Evolutionary conservation across 2,329 filamentous ascomycete genomes (phyloP).

Genomic region (Paracoccidioides brasiliensis): DNA sequence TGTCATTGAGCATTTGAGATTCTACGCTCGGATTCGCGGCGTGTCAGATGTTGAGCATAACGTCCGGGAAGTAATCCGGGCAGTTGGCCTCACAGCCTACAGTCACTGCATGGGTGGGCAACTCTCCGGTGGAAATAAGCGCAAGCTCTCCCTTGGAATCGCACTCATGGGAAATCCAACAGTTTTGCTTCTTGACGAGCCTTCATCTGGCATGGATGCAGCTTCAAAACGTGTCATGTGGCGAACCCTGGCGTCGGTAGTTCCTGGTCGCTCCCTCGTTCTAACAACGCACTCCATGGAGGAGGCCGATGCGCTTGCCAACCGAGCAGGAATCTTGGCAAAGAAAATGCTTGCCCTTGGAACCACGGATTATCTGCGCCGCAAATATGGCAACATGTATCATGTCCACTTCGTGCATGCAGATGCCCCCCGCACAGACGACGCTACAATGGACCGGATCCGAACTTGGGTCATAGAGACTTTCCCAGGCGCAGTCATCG

Average conservation of each 20-base stretch:
- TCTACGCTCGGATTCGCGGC: conserved; percentile 77
- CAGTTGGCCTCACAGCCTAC: conserved; percentile 64
- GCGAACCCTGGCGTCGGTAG: conserved; percentile 63
- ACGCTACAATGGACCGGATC: conserved; percentile 54
- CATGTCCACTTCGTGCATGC: conserved; percentile 70
- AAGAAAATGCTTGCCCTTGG: conserved; percentile 75
- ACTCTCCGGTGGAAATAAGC: conserved; percentile 80
- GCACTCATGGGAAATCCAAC: conserved; percentile 85
- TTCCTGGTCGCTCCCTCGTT: conserved; percentile 65
- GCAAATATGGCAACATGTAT: conserved; percentile 62
- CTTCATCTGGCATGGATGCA: conserved; percentile 77
- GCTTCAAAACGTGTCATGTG: conserved; percentile 89
- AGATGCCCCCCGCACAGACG: conserved; percentile 58
- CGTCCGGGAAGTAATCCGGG: conserved; percentile 61
- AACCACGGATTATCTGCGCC: conserved; percentile 56
- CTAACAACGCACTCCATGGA: conserved; percentile 94
- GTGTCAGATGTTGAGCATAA: conserved; percentile 64
- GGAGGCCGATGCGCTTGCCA: conserved; percentile 79
- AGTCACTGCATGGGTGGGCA: conserved; percentile 61
- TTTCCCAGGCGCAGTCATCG: conserved; percentile 55
- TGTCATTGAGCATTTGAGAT: conserved; percentile 69
- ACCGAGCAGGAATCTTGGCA: conserved; percentile 74
- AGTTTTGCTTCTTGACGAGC: conserved; percentile 80
- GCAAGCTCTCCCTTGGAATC: conserved; percentile 81
- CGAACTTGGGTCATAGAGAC: conserved; percentile 49